Percentiles rank a stretch among this genome's conserved stretches.
These are phyloP conservation scores for Pulveroboletus sp. DNA, from an alignment of 768 basidiomycete genomes.

Conservation along the genomic window DNA sequence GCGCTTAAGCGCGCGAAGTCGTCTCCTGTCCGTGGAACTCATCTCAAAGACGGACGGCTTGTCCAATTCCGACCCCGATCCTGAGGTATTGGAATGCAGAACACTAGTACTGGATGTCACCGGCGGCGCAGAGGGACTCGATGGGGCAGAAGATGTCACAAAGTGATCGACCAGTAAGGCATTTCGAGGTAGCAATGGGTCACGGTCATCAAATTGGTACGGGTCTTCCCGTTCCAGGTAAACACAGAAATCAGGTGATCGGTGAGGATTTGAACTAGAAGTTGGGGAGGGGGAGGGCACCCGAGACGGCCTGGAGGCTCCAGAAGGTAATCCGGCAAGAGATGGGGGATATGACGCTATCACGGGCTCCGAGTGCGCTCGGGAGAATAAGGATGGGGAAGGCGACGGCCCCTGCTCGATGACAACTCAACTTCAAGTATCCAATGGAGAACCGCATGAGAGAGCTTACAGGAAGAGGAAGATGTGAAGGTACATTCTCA, in stretches of 20 bases:
- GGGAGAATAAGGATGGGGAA: slow-evolving; percentile 1
- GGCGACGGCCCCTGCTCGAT: slow-evolving; percentile 7
- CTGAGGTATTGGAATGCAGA: slow-evolving; percentile 15
- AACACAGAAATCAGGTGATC: slow-evolving; percentile 11
- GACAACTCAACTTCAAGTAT: neutral
- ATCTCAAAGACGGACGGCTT: slow-evolving; percentile 13
- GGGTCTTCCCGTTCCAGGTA: slow-evolving; percentile 15
- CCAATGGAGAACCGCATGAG: neutral
- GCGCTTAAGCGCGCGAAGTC: slow-evolving; percentile 36
- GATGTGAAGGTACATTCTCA: neutral
- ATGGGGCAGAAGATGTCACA: slow-evolving; percentile 4
- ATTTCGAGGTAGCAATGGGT: neutral
- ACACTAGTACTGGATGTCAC: slow-evolving; percentile 17
- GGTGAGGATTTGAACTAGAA: neutral
- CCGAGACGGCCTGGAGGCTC: neutral
- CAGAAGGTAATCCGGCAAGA: slow-evolving; percentile 1
- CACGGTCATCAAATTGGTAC: slow-evolving; percentile 9
- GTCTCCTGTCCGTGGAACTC: slow-evolving; percentile 31
- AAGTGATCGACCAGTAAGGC: slow-evolving; percentile 3
- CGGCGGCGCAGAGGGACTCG: slow-evolving; percentile 14
- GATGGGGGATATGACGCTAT: slow-evolving; percentile 6
- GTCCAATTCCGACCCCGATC: slow-evolving; percentile 18
- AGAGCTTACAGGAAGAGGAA: slow-evolving; percentile 12
- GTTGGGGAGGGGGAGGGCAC: slow-evolving; percentile 9
- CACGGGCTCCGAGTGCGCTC: slow-evolving; percentile 11